Conservation (phyloP, 2,329 filamentous ascomycete genomes). For the Ophiostoma sp. region DNA sequence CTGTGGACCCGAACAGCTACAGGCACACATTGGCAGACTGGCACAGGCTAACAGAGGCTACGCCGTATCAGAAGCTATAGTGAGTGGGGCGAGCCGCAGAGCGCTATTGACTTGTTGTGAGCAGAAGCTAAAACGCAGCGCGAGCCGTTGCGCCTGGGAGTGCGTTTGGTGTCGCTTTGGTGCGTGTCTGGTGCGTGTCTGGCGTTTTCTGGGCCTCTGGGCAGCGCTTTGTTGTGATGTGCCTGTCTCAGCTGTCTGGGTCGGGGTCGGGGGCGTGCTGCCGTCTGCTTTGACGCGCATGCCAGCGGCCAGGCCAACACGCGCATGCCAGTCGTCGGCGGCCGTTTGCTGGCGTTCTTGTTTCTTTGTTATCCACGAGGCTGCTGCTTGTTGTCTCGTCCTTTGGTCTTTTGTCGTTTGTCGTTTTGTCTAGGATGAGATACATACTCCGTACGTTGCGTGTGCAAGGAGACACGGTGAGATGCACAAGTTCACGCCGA, state of each 20-base stretch:
- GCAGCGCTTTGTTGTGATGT: not conserved
- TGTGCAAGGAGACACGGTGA: no score
- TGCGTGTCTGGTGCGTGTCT: constrained; percentile 15
- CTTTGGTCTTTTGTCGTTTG: not conserved
- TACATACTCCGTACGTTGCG: no score
- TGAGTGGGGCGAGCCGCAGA: constrained; percentile 7
- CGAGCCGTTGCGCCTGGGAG: not conserved
- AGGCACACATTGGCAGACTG: no score
- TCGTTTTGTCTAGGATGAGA: no score
- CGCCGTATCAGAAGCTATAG: not conserved
- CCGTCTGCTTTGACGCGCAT: not conserved
- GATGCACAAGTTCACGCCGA: no score
- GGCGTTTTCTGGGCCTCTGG: not conserved
- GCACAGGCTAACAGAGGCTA: no score
- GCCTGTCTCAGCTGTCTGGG: not conserved
- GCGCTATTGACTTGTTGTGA: constrained; percentile 9
- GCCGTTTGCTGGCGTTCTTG: not conserved
- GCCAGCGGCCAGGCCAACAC: not conserved
- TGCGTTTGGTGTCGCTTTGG: not conserved
- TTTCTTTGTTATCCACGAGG: not conserved
- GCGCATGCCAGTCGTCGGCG: constrained; percentile 1
- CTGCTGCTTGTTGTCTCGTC: not conserved
- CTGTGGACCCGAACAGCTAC: not conserved
- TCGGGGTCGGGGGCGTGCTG: no score
- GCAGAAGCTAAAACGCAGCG: constrained; percentile 2